phyloP scores from a whole-genome alignment of 2,329 filamentous ascomycete genomes.

The Sclerotinia subarctica region DNA sequence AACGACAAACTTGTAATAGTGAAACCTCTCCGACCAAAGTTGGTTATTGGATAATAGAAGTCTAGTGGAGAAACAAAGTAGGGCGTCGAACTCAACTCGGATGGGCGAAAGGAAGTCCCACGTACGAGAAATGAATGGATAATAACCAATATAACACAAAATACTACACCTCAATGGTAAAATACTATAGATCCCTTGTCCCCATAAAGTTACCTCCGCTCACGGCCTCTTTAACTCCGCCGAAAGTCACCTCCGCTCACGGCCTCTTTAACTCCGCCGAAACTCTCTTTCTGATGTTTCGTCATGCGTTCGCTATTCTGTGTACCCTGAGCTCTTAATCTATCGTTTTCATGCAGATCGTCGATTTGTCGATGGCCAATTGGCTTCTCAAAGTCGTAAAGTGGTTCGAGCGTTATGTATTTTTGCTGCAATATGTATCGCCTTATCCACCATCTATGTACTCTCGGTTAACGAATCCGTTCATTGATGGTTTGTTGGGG shows the following conservation, averaged over 20 bases:
- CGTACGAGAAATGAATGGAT: no score
- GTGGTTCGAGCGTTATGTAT: not conserved
- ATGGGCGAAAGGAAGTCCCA: no score
- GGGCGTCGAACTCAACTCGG: no score
- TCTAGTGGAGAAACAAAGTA: no score
- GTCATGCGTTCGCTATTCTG: not conserved
- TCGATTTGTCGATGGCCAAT: not conserved
- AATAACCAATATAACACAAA: not conserved
- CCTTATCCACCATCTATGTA: constrained; percentile 15
- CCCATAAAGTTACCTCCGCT: not conserved
- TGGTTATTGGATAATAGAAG: not conserved
- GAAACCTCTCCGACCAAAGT: not conserved
- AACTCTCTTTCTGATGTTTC: not conserved
- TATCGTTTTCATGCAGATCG: not conserved
- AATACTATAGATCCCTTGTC: not conserved
- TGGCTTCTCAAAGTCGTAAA: constrained; percentile 5
- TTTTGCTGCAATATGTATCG: constrained; percentile 1
- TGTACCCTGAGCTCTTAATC: not conserved
- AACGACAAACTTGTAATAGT: no score
- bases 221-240: no score
- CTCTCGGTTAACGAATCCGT: not conserved
- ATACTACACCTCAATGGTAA: not conserved
- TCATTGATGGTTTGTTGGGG: not conserved
- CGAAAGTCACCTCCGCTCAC: not conserved
- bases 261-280: not conserved